These are phyloP conservation scores for Cryptococcus wingfieldii DNA, from an alignment of 1,284 basidiomycete species.

Conservation along the genomic window DNA sequence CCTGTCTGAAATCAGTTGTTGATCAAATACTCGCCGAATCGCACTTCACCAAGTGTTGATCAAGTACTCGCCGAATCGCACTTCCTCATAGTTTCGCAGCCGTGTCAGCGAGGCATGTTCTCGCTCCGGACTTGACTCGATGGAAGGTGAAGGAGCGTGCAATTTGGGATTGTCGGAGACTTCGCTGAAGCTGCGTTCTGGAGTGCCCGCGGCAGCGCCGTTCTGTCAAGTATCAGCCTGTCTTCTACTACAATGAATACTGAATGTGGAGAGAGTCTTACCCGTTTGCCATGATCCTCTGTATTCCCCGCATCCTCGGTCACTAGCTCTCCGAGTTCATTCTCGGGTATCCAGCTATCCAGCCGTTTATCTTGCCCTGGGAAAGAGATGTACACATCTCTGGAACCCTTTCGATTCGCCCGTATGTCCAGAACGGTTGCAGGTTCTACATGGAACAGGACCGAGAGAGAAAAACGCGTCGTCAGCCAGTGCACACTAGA, in stretches of 20 bases:
- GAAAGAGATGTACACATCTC: slow-evolving; percentile 40
- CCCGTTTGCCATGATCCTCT: not conserved
- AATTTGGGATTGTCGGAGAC: not conserved
- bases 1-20: slow-evolving; percentile 50
- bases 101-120: slow-evolving; percentile 42
- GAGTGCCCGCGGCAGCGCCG: not conserved
- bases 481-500: not conserved
- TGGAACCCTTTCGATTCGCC: slow-evolving; percentile 8
- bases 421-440: slow-evolving; percentile 30
- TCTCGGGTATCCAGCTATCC: slow-evolving; percentile 66
- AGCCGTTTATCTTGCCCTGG: slow-evolving; percentile 61
- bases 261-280: not conserved
- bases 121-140: slow-evolving; percentile 32
- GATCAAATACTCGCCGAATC: slow-evolving; percentile 41
- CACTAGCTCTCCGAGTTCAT: slow-evolving; percentile 23
- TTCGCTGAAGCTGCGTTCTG: not conserved
- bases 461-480: not conserved
- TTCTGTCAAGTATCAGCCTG: not conserved
- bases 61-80: slow-evolving; percentile 45
- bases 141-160: slow-evolving; percentile 12
- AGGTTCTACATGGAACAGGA: slow-evolving; percentile 12
- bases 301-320: slow-evolving; percentile 2
- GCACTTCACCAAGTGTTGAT: slow-evolving; percentile 49
- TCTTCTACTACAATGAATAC: not conserved
- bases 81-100: slow-evolving; percentile 47